A percentile compares a stretch with the other conserved stretches of the same genome.
Conservation (phyloP, 768 basidiomycete genomes). For the Hypholoma fasciculare region DNA sequence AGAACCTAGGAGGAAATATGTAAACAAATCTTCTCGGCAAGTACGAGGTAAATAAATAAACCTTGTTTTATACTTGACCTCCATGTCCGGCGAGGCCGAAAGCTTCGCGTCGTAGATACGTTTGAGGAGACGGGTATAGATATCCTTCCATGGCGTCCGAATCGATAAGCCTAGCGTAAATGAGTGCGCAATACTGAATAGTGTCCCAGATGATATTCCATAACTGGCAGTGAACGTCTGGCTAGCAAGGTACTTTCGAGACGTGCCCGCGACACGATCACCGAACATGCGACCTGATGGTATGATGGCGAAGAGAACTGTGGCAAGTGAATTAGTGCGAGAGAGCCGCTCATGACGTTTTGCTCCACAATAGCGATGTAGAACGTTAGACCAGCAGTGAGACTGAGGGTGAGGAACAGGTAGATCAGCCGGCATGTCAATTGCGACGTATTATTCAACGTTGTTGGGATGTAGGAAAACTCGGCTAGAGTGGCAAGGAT, state of each 20-base stretch:
- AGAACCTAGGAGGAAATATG: constrained; percentile 63
- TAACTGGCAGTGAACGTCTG: constrained; percentile 99
- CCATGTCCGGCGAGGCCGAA: constrained; percentile 92
- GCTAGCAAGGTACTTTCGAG: constrained; percentile 94
- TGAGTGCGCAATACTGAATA: constrained; percentile 79
- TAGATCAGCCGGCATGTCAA: constrained; percentile 90
- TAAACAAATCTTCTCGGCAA: not conserved
- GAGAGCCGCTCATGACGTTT: constrained; percentile 59
- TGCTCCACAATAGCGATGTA: constrained; percentile 89
- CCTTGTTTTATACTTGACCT: constrained; percentile 99
- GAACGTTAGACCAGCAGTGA: constrained; percentile 92
- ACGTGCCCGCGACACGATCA: constrained; percentile 93
- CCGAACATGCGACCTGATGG: constrained; percentile 99
- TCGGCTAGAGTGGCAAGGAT: constrained; percentile 91
- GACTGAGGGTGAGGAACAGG: constrained; percentile 83
- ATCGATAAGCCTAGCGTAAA: constrained; percentile 93
- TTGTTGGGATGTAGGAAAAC: constrained; percentile 97
- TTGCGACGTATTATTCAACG: constrained; percentile 98
- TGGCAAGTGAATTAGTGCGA: constrained; percentile 86
- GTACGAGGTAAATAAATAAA: constrained; percentile 34
- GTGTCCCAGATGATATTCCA: constrained; percentile 99
- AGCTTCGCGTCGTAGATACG: constrained; percentile 96
- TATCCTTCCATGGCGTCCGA: constrained; percentile 99
- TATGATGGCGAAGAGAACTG: constrained; percentile 85
- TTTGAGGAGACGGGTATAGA: constrained; percentile 94